Evolutionary conservation across 2,329 filamentous ascomycete genomes (phyloP).

Genomic region (Didymosphaeria variabile): DNA sequence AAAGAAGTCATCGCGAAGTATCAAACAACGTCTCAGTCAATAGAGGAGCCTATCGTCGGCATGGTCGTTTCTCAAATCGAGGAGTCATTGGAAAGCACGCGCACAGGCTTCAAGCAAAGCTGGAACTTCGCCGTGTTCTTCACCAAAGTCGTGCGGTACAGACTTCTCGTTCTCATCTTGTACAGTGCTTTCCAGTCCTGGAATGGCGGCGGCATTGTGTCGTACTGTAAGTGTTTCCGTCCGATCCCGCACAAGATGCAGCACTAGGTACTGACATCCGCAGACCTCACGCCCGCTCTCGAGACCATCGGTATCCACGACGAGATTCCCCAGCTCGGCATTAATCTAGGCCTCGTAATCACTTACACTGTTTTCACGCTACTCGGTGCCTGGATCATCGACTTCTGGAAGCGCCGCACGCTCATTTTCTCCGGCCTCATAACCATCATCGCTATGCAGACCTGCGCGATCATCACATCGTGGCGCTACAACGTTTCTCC

Average conservation of each 20-base stretch:
- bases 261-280: conserved; percentile 1
- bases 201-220: conserved; percentile 59
- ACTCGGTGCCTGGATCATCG: conserved; percentile 53
- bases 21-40: conserved; percentile 52
- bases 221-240: conserved; percentile 15
- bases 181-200: conserved; percentile 60
- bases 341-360: conserved; percentile 56
- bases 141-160: conserved; percentile 55
- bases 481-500: conserved; percentile 54
- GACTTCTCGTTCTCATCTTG: conserved; percentile 55
- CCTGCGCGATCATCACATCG: conserved; percentile 57
- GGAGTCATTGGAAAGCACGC: conserved; percentile 54
- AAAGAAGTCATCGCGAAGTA: conserved; percentile 44
- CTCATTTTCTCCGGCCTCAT: conserved; percentile 57
- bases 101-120: conserved; percentile 48
- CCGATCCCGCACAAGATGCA: no score
- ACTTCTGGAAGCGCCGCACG: conserved; percentile 54
- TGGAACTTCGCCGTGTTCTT: conserved; percentile 61
- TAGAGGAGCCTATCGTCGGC: conserved; percentile 55
- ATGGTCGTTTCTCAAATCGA: conserved; percentile 45
- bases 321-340: conserved; percentile 52
- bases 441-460: conserved; percentile 57
- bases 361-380: conserved; percentile 58
- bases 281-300: conserved; percentile 51
- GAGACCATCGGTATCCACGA: conserved; percentile 54